These are phyloP conservation scores for Lyophyllum semitale DNA, from an alignment of 768 basidiomycete species.

Conservation along the genomic window DNA sequence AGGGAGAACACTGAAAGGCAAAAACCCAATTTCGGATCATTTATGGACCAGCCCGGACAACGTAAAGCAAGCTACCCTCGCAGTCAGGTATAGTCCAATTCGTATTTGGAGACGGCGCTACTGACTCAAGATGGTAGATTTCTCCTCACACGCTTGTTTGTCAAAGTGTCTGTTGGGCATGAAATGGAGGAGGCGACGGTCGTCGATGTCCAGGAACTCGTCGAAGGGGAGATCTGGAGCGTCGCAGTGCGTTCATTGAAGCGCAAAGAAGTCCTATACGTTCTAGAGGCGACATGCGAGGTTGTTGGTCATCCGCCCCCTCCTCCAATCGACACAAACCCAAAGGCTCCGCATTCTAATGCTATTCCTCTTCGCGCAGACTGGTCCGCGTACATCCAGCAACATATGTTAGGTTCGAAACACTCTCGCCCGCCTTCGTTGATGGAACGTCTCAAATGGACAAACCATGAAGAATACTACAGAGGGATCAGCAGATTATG, in stretches of 20 bases:
- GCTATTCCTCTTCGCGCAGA: conserved; percentile 48
- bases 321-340: not conserved
- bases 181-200: conserved; percentile 37
- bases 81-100: conserved; percentile 45
- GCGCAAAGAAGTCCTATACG: conserved; percentile 44
- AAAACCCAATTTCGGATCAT: conserved; percentile 37
- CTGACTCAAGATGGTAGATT: conserved; percentile 44
- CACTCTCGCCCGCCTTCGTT: conserved; percentile 25
- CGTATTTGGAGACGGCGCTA: not conserved
- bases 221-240: conserved; percentile 62
- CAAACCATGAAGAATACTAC: conserved; percentile 71
- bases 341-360: not conserved
- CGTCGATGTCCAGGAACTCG: conserved; percentile 51
- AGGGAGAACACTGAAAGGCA: conserved; percentile 33
- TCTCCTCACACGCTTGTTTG: conserved; percentile 63
- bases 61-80: conserved; percentile 55
- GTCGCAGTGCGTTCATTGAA: conserved; percentile 35
- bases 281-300: conserved; percentile 75
- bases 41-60: conserved; percentile 67
- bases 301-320: conserved; percentile 50
- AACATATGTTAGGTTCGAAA: conserved; percentile 13
- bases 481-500: conserved; percentile 70
- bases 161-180: conserved; percentile 55
- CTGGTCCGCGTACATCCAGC: conserved; percentile 63
- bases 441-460: conserved; percentile 55